Percentiles rank a stretch among this genome's conserved stretches.
These are phyloP conservation scores for Sugiyamaella americana DNA, from an alignment of 805 yeast species.

Conservation along the genomic window DNA sequence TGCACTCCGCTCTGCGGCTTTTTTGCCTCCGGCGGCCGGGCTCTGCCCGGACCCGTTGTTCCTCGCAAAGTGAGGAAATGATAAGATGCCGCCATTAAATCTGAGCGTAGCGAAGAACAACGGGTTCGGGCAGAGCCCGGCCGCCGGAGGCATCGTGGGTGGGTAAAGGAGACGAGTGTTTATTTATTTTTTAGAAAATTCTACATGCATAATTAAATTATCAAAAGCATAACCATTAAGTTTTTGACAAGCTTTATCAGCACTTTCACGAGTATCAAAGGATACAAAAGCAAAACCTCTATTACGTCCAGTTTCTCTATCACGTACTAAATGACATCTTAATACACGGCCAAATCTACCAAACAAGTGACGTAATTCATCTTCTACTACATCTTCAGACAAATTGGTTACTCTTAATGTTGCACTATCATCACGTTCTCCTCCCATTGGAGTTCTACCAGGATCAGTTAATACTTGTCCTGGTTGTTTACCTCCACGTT, in stretches of 20 bases:
- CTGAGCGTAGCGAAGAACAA: no score
- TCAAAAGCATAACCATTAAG: conserved; percentile 90
- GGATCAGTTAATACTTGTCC: conserved; percentile 36
- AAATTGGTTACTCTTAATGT: conserved; percentile 89
- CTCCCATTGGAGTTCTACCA: conserved; percentile 37
- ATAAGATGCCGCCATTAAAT: no score
- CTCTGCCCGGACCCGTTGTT: no score
- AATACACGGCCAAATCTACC: conserved; percentile 59
- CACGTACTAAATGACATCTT: conserved; percentile 79
- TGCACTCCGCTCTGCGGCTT: no score
- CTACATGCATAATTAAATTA: conserved; percentile 63
- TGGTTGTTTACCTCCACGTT: conserved; percentile 41
- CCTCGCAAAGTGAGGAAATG: no score
- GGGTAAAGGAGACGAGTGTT: no score
- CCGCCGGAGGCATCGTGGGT: no score
- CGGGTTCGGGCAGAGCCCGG: no score
- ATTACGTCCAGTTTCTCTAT: conserved; percentile 88
- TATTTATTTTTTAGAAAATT: conserved; percentile 32
- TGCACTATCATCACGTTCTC: conserved; percentile 74
- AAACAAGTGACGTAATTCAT: conserved; percentile 69
- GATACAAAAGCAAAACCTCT: conserved; percentile 95
- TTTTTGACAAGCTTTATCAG: conserved; percentile 67
- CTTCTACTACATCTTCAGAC: conserved; percentile 79
- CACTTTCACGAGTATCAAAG: conserved; percentile 50
- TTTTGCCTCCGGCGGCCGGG: no score